Evolutionary conservation across 345 rosid species (phyloP).

Genomic region (Aethionema arabicum): DNA sequence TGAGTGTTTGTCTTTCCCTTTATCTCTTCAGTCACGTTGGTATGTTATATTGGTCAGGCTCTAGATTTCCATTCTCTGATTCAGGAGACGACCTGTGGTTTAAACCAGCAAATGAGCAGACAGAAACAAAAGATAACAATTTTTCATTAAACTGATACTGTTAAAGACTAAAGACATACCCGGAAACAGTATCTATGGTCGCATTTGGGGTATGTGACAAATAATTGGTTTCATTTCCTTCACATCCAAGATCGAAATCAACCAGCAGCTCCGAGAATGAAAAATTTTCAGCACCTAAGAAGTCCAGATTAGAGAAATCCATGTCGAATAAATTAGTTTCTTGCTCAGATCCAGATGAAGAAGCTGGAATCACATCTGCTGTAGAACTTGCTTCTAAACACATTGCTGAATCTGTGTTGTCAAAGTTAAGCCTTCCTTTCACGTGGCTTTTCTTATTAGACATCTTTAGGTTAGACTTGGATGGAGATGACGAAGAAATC

Average conservation of each 20-base stretch:
- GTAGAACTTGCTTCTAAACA: slow-evolving; percentile 38
- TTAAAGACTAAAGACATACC: slow-evolving; percentile 35
- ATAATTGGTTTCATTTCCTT: slow-evolving; percentile 41
- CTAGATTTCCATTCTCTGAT: slow-evolving; percentile 42
- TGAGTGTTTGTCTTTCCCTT: slow-evolving; percentile 38
- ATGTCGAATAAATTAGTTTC: slow-evolving; percentile 59
- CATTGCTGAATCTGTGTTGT: slow-evolving; percentile 50
- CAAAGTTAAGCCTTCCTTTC: slow-evolving; percentile 87
- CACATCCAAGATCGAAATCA: slow-evolving; percentile 65
- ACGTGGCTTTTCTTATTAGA: slow-evolving; percentile 61
- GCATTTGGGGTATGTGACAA: slow-evolving; percentile 31
- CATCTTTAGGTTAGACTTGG: slow-evolving; percentile 42
- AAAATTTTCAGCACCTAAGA: slow-evolving; percentile 60
- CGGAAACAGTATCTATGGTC: slow-evolving; percentile 36
- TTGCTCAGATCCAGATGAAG: slow-evolving; percentile 59
- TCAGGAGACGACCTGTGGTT: slow-evolving; percentile 50
- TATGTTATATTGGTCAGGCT: slow-evolving; percentile 43
- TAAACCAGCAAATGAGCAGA: slow-evolving; percentile 20
- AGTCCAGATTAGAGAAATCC: slow-evolving; percentile 62
- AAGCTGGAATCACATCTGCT: slow-evolving; percentile 30
- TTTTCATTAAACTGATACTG: neutral
- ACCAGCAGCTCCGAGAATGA: slow-evolving; percentile 63
- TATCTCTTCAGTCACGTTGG: slow-evolving; percentile 49
- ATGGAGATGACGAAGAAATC: slow-evolving; percentile 71
- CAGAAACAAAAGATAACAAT: neutral